These are phyloP conservation scores for Suhomyces yuchorum DNA, from an alignment of 1,139 yeast species.

Conservation along the genomic window DNA sequence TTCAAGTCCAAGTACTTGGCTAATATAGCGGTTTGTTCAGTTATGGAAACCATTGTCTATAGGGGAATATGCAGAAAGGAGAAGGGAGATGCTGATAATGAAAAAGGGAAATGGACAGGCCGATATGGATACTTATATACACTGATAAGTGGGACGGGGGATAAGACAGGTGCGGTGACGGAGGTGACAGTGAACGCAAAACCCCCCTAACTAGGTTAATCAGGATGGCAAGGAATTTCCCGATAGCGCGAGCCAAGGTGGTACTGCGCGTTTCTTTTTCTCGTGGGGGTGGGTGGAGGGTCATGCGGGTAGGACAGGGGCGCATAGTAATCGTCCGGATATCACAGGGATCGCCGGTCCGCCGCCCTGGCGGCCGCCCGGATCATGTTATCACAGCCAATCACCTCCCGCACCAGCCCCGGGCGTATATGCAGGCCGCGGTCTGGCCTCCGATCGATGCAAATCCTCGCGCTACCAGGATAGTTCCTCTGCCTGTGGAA, in stretches of 20 bases:
- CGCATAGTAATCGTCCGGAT: neutral
- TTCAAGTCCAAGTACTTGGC: slow-evolving; percentile 80
- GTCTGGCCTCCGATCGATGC: neutral
- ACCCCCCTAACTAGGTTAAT: neutral
- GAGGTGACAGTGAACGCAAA: neutral
- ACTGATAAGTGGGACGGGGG: slow-evolving; percentile 1
- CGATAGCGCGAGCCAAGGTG: neutral
- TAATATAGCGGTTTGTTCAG: slow-evolving; percentile 75
- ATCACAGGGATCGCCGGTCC: slow-evolving; percentile 2
- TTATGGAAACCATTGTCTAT: slow-evolving; percentile 39
- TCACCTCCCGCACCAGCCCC: slow-evolving; percentile 5
- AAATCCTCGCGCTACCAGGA: neutral
- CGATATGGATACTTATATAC: slow-evolving; percentile 3
- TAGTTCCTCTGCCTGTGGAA: neutral
- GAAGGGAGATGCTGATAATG: slow-evolving; percentile 1
- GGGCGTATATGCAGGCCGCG: neutral
- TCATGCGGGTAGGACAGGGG: neutral
- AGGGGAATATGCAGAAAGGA: slow-evolving; percentile 3
- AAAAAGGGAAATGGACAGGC: slow-evolving; percentile 1
- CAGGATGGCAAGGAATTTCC: neutral
- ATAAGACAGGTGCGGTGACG: slow-evolving; percentile 1
- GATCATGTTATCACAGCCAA: slow-evolving; percentile 12
- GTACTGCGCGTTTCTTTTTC: slow-evolving; percentile 6
- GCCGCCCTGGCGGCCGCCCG: neutral
- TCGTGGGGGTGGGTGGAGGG: neutral